A percentile compares a stretch with the other conserved stretches of the same genome.
phyloP scores from a whole-genome alignment of 176 grass and related monocot genomes.

The Eleusine coracana region DNA sequence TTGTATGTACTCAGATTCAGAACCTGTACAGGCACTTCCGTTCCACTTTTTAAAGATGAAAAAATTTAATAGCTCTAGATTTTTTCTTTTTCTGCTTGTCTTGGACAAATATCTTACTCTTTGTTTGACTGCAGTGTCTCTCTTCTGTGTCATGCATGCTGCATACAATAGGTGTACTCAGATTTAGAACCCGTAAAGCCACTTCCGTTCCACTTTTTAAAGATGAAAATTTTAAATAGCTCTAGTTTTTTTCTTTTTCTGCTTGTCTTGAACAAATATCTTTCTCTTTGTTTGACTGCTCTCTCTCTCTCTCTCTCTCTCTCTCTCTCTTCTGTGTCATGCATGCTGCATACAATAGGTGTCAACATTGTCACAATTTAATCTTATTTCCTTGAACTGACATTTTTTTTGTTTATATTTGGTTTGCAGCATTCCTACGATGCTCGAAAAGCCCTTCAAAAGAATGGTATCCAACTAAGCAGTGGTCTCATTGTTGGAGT shows the following conservation, averaged over 20 bases:
- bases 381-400: conserved; percentile 7
- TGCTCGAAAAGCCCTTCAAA: conserved; percentile 83
- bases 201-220: neutral
- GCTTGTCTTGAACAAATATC: neutral
- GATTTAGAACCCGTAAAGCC: no score
- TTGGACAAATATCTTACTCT: neutral
- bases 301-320: no score
- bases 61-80: neutral
- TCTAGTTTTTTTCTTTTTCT: neutral
- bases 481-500: conserved; percentile 82
- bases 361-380: neutral
- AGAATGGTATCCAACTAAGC: conserved; percentile 73
- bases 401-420: conserved; percentile 3
- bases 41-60: neutral
- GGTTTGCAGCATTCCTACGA: conserved; percentile 63
- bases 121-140: neutral
- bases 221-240: neutral
- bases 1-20: neutral
- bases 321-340: neutral
- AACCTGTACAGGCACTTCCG: neutral
- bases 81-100: neutral
- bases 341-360: neutral
- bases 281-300: neutral
- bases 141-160: neutral
- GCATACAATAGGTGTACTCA: neutral